Conservation (phyloP, 352 stramenopile species). For the Aphanomyces cochlioides region DNA sequence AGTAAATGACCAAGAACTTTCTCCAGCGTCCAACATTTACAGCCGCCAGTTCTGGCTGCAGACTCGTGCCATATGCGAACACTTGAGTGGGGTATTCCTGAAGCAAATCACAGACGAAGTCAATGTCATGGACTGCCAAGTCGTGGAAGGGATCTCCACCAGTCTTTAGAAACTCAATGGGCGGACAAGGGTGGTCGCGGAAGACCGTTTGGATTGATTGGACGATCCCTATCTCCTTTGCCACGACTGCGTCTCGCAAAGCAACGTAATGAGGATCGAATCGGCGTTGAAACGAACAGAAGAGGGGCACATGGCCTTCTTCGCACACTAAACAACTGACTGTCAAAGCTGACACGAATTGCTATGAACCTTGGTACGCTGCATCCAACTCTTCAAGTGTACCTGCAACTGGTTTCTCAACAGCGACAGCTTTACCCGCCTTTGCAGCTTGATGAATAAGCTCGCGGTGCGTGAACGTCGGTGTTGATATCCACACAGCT, state of each 20-base stretch:
- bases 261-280: conserved; percentile 86
- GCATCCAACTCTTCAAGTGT: conserved; percentile 57
- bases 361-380: conserved; percentile 40
- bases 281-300: conserved; percentile 89
- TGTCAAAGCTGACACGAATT: background rate
- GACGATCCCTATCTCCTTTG: conserved; percentile 52
- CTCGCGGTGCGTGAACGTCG: conserved; percentile 61
- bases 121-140: conserved; percentile 88
- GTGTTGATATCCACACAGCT: conserved; percentile 72
- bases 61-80: conserved; percentile 77
- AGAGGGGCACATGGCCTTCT: conserved; percentile 55
- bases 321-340: conserved; percentile 35
- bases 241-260: conserved; percentile 36
- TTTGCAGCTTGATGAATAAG: conserved; percentile 39
- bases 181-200: conserved; percentile 84
- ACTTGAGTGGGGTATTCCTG: conserved; percentile 75
- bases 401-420: conserved; percentile 69
- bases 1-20: background rate
- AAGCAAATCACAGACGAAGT: conserved; percentile 83
- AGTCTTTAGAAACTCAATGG: conserved; percentile 83
- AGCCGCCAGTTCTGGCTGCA: conserved; percentile 57
- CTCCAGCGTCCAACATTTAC: conserved; percentile 38
- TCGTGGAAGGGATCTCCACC: conserved; percentile 89
- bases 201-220: conserved; percentile 86
- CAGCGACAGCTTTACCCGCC: conserved; percentile 48